These are phyloP conservation scores for Noccaea bulbosa DNA, from an alignment of 345 rosid species.

Conservation along the genomic window DNA sequence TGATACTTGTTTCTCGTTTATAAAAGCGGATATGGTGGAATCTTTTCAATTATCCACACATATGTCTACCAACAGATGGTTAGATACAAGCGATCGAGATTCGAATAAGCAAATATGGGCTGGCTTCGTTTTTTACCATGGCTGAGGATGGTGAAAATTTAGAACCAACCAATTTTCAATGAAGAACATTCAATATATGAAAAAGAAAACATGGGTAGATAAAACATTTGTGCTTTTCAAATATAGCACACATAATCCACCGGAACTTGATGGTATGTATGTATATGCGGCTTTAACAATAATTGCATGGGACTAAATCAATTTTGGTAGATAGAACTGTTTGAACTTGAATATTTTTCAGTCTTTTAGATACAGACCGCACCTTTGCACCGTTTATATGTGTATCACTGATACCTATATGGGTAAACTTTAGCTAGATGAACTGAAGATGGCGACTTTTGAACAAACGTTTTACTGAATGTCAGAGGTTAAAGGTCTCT, in stretches of 20 bases:
- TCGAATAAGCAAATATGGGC: not conserved
- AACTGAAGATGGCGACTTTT: no score
- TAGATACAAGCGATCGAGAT: no score
- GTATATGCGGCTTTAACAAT: not conserved
- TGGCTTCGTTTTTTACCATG: slow-evolving; percentile 4
- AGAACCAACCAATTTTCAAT: not conserved
- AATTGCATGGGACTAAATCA: not conserved
- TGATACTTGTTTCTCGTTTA: slow-evolving; percentile 16
- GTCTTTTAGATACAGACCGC: no score
- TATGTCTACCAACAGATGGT: not conserved
- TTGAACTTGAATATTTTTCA: not conserved
- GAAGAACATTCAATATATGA: not conserved
- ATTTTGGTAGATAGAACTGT: not conserved
- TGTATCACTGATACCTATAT: no score
- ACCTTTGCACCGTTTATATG: not conserved
- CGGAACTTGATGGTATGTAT: not conserved
- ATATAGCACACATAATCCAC: not conserved
- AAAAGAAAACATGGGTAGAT: no score
- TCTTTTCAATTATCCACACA: slow-evolving; percentile 6
- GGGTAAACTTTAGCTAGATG: no score
- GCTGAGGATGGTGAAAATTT: not conserved
- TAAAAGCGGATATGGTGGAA: slow-evolving; percentile 23
- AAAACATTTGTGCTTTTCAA: not conserved
- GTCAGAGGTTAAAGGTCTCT: no score
- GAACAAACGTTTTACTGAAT: no score